Evolutionary conservation across 257 asterid genomes (phyloP).

Genomic region (Solanum pinnatisectum): DNA sequence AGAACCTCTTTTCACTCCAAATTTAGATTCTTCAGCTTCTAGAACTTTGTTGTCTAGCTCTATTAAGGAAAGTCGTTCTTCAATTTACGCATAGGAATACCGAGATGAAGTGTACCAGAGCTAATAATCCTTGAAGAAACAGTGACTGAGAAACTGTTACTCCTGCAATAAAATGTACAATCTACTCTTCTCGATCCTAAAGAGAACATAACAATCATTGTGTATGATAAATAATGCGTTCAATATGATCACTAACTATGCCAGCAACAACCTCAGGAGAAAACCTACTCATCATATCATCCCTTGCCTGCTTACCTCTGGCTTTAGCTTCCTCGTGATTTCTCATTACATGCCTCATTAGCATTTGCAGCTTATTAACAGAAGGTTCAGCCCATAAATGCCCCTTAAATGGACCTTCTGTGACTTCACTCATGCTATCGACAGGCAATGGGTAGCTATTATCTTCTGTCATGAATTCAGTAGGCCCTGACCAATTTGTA

Average conservation of each 20-base stretch:
- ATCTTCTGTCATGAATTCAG: conserved; percentile 57
- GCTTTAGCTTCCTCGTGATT: conserved; percentile 37
- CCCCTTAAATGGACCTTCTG: conserved; percentile 68
- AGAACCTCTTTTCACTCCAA: neutral
- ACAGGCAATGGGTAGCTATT: conserved; percentile 64
- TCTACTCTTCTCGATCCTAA: neutral
- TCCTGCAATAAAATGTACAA: neutral
- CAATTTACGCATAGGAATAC: neutral
- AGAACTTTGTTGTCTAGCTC: neutral
- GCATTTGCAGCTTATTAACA: conserved; percentile 35
- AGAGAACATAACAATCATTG: neutral
- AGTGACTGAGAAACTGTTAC: neutral
- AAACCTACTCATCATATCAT: conserved; percentile 52
- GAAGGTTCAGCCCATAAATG: conserved; percentile 90
- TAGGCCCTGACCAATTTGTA: conserved; percentile 92
- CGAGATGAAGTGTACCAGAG: neutral
- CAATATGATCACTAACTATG: conserved; percentile 38
- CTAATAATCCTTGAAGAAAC: neutral
- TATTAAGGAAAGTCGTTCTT: neutral
- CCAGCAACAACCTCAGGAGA: conserved; percentile 57
- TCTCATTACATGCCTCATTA: conserved; percentile 46
- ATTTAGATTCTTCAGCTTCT: neutral
- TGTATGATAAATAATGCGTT: conserved; percentile 12
- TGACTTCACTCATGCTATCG: conserved; percentile 52
- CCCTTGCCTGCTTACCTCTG: conserved; percentile 60